Conservation (phyloP, 345 rosid genomes). For the Raphanus raphanistrum region DNA sequence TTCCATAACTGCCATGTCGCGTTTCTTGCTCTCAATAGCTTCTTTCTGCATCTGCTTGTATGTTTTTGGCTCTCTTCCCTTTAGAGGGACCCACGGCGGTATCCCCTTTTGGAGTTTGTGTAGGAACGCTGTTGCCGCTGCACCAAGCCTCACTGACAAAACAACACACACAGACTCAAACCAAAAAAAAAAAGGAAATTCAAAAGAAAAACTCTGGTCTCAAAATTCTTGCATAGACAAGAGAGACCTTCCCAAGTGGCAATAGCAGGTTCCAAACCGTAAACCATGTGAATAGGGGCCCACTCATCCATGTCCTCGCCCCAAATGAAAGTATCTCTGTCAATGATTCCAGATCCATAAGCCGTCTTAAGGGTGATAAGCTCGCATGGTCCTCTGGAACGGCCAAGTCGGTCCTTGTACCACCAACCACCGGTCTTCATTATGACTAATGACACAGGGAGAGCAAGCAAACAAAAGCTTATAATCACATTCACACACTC, state of each 20-base stretch:
- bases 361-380: constrained; percentile 84
- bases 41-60: constrained; percentile 81
- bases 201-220: neutral
- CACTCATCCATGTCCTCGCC: constrained; percentile 94
- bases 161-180: neutral
- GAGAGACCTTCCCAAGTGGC: constrained; percentile 92
- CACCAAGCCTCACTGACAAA: constrained; percentile 79
- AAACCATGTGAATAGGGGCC: constrained; percentile 95
- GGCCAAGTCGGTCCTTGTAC: constrained; percentile 90
- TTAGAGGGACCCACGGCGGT: constrained; percentile 83
- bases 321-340: constrained; percentile 92
- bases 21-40: constrained; percentile 76
- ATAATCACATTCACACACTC: constrained; percentile 7
- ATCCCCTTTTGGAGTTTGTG: constrained; percentile 90
- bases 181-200: neutral
- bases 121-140: constrained; percentile 77
- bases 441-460: constrained; percentile 50
- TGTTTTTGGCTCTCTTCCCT: constrained; percentile 74
- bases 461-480: neutral
- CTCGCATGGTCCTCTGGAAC: constrained; percentile 90
- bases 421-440: constrained; percentile 85
- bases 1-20: constrained; percentile 80
- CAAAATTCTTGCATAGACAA: constrained; percentile 5
- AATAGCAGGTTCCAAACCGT: constrained; percentile 88
- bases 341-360: constrained; percentile 87